Percentiles rank a stretch among this genome's conserved stretches.
These are phyloP conservation scores for Phaseolus coccineus DNA, from an alignment of 331 rosid species.

Conservation along the genomic window DNA sequence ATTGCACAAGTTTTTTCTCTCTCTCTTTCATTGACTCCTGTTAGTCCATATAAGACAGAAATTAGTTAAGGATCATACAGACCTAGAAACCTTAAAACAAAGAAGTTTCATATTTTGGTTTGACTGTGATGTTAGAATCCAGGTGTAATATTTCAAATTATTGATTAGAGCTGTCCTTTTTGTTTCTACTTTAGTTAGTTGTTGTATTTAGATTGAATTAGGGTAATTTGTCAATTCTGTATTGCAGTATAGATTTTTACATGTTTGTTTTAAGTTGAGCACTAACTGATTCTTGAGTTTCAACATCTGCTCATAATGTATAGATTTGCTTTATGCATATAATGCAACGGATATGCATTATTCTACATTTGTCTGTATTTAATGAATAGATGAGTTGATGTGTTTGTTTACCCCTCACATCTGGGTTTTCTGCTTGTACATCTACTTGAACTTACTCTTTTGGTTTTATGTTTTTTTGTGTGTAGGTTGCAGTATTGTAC, in stretches of 20 bases:
- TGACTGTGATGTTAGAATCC: neutral
- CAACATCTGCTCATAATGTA: neutral
- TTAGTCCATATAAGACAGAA: neutral
- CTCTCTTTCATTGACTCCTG: neutral
- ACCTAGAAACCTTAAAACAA: neutral
- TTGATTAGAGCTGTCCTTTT: neutral
- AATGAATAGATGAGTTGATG: neutral
- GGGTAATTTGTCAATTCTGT: neutral
- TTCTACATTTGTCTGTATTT: conserved; percentile 3
- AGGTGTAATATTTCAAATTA: neutral
- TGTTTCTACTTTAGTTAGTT: neutral
- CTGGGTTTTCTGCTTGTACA: conserved; percentile 8
- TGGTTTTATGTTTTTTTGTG: conserved; percentile 32
- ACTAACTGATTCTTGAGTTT: conserved; percentile 1
- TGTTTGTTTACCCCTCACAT: neutral
- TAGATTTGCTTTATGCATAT: neutral
- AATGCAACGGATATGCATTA: neutral
- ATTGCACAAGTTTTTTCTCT: neutral
- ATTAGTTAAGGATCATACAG: neutral
- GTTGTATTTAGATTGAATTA: neutral
- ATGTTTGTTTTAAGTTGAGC: neutral
- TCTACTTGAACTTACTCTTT: conserved; percentile 37
- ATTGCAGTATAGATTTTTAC: neutral
- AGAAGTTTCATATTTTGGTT: neutral
- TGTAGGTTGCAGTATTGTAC: conserved; percentile 92